Conservation (phyloP, 2,329 filamentous ascomycete genomes). For the Cryphonectria carpinicola region DNA sequence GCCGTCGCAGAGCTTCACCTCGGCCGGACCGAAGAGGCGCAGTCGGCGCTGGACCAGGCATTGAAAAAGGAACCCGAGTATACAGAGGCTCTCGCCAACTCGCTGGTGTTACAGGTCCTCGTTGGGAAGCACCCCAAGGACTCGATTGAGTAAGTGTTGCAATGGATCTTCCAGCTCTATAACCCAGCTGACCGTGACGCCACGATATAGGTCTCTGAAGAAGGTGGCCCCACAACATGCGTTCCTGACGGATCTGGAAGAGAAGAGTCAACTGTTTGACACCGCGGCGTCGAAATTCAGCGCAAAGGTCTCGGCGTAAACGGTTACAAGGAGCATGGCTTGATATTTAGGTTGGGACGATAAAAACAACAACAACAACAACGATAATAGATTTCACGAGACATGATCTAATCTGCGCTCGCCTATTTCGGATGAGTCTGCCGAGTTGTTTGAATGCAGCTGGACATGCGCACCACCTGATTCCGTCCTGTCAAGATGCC, state of each 20-base stretch:
- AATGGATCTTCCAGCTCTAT: neutral
- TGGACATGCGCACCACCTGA: neutral
- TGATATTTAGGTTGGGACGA: constrained; percentile 13
- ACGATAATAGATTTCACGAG: constrained; percentile 19
- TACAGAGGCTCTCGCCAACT: constrained; percentile 78
- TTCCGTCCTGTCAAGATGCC: neutral
- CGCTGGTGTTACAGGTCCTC: constrained; percentile 77
- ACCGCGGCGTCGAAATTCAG: constrained; percentile 84
- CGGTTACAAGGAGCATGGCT: neutral
- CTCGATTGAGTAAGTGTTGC: constrained; percentile 59
- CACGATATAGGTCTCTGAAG: constrained; percentile 53
- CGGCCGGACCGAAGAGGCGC: constrained; percentile 84
- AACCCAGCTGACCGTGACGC: neutral
- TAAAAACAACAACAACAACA: constrained; percentile 9
- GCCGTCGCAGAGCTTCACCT: constrained; percentile 91
- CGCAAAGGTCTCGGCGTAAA: constrained; percentile 72
- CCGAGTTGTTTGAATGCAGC: neutral
- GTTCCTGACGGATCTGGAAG: constrained; percentile 73
- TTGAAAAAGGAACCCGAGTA: constrained; percentile 73
- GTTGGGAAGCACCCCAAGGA: constrained; percentile 72
- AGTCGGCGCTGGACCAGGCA: constrained; percentile 81
- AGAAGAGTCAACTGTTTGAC: constrained; percentile 89
- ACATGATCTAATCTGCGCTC: constrained; percentile 4
- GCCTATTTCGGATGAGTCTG: neutral
- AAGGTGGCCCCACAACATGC: constrained; percentile 68